Base-by-base conservation (phyloP, 78 protist species). In the Reticulomyxa filosa region DNA sequence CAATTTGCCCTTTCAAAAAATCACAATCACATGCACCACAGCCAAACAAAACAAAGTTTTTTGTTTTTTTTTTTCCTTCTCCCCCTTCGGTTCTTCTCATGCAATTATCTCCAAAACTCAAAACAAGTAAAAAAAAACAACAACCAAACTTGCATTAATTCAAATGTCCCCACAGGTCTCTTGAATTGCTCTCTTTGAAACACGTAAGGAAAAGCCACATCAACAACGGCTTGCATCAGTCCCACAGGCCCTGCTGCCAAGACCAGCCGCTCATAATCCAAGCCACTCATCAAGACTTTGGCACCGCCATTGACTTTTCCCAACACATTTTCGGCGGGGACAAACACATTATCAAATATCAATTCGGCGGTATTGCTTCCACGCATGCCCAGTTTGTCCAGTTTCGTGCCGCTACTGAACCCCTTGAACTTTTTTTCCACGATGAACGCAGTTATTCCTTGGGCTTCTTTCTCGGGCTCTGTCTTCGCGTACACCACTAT, bases 321-420 rank as follows among this genome's bases (percentile, higher is more conserved):
- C 17, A 42, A 20, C 20, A 42, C 50, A 42, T 42, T 42, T 20
- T 13, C 17, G 48, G 29, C 48, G 48, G 13, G 48, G 29, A 42
- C 48, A 42, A 17, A 17, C 48, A 42, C 29, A 37, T 62, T 26
- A 10, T 62, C 67, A 26, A 62, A 62, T 27, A 62, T 52, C 26
- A 62, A 52, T 57, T 85, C 87, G 62, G 90, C 76, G 5, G 90
- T 89, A 35, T 86, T 78, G 25, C 85, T 76, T 46, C 90, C 96
- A n/a, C 96, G 78, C 92, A 86, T 86, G 42, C 90, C 96, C 26
- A 82, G 62, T 77, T 89, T 89, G 77, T 89, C 96, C 22, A 89
- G 76, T 75, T 84, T 83, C 57, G 38, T 84, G 23, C 79, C 87
- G 23, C 77, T 76, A 26, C 78, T 30, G 78, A 89, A 85, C 2